Evolutionary conservation across 805 yeast species (phyloP).

Genomic region (Debaryomyces hansenii): DNA sequence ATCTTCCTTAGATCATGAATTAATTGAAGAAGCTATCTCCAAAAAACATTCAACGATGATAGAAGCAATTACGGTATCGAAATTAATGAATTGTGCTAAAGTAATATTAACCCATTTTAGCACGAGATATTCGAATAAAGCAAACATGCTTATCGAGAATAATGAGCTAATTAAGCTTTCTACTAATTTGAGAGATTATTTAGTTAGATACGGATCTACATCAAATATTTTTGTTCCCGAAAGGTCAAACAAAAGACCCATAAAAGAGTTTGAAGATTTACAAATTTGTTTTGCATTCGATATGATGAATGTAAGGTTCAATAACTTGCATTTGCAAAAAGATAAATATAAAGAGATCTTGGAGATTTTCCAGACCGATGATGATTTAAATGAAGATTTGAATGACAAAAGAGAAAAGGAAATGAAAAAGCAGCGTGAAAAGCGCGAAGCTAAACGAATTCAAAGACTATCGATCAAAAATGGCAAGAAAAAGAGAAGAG

Average conservation of each 20-base stretch:
- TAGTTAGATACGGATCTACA: conserved; percentile 18
- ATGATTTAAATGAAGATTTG: conserved; percentile 13
- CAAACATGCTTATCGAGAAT: conserved; percentile 25
- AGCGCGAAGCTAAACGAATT: conserved; percentile 35
- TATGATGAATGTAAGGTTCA: conserved; percentile 32
- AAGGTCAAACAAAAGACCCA: conserved; percentile 3
- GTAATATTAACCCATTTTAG: conserved; percentile 88
- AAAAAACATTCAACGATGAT: conserved; percentile 87
- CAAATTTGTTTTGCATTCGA: conserved; percentile 43
- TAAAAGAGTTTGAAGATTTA: conserved; percentile 25
- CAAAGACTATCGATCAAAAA: conserved; percentile 24
- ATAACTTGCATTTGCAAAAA: conserved; percentile 27
- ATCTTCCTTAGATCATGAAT: conserved; percentile 83
- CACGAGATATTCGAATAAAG: conserved; percentile 64
- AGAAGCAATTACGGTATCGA: conserved; percentile 76
- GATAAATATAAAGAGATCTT: conserved; percentile 23
- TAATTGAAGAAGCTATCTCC: conserved; percentile 71
- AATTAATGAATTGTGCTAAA: conserved; percentile 68
- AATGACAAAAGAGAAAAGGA: conserved; percentile 22
- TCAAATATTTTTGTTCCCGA: conserved; percentile 25
- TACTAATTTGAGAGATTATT: conserved; percentile 25
- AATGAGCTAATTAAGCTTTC: conserved; percentile 22
- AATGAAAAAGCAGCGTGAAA: conserved; percentile 24
- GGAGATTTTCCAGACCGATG: conserved; percentile 24
- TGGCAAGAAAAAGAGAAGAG: conserved; percentile 19